These are phyloP conservation scores for Nakaseomyces delphensis DNA, from an alignment of 1,139 yeast species.

Conservation along the genomic window DNA sequence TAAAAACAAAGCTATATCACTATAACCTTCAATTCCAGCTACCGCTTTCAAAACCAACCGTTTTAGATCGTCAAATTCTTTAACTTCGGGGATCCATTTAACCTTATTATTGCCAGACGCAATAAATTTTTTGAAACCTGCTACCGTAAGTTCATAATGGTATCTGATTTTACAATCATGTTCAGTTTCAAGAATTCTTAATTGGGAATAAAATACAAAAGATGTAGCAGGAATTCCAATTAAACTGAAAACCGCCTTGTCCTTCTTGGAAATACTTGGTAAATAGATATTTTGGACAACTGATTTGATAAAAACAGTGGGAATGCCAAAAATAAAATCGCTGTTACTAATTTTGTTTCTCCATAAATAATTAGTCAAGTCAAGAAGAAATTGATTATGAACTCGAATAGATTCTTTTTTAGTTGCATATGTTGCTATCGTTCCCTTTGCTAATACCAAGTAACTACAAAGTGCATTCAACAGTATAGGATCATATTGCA, in stretches of 20 bases:
- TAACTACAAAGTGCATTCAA: slow-evolving; percentile 36
- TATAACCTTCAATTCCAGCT: slow-evolving; percentile 33
- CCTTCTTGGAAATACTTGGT: slow-evolving; percentile 27
- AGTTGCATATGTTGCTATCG: slow-evolving; percentile 23
- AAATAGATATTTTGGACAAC: slow-evolving; percentile 36
- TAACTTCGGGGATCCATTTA: slow-evolving; percentile 18
- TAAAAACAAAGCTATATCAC: slow-evolving; percentile 39
- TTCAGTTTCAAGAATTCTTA: slow-evolving; percentile 13
- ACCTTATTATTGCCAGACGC: slow-evolving; percentile 29
- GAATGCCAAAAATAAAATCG: slow-evolving; percentile 35
- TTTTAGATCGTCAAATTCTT: slow-evolving; percentile 36
- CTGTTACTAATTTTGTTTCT: slow-evolving; percentile 41
- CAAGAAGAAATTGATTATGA: slow-evolving; percentile 51
- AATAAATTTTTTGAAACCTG: slow-evolving; percentile 18
- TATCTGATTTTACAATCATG: slow-evolving; percentile 30
- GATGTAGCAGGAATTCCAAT: slow-evolving; percentile 51
- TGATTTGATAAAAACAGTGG: slow-evolving; percentile 33
- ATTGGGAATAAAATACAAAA: slow-evolving; percentile 29
- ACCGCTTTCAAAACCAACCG: slow-evolving; percentile 35
- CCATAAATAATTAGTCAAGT: slow-evolving; percentile 56
- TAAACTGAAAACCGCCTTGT: slow-evolving; percentile 41
- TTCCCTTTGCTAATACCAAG: slow-evolving; percentile 38
- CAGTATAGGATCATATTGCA: slow-evolving; percentile 17
- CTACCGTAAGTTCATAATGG: slow-evolving; percentile 37
- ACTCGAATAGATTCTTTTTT: slow-evolving; percentile 27